Base-by-base conservation (phyloP, 2,329 filamentous ascomycete species). In the Piedraia hortae region DNA sequence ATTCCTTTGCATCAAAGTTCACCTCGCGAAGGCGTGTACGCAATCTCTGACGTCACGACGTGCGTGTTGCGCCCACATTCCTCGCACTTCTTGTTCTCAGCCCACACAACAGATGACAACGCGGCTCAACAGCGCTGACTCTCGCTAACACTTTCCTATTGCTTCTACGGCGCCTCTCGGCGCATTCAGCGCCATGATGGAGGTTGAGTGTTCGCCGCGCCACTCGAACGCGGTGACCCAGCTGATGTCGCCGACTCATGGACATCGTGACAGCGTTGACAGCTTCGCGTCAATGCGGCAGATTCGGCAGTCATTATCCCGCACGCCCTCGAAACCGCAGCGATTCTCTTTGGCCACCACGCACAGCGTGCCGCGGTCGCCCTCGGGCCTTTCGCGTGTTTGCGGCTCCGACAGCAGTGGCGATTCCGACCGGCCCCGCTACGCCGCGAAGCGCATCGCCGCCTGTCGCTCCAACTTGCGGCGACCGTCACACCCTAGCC, bases 301-400 rank as follows among this genome's bases (percentile, higher is more conserved):
- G 37, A 55, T 91, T 26, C 62, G 80, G 32, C 72, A 77, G 34
- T 90, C 82, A 12, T 56, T 91, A 31, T 91, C 80, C 26, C 63
- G 78, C 36, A 91, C 82, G n/a, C 82, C 82, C 6, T 90, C 82
- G 14, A 89, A 85, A 44, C 54, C 53, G 19, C 58, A 58, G 26
- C 56, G 60, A 35, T 82, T 85, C 43, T 58, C 62, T 25, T 51
- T 88, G 14, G 51, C 62, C 20, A 32, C 31, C 24, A 48, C 50
- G 5, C 48, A 38, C 6, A 34, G 31, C 7, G 28, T 32, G 10
- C 35, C 37, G n/a, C 24, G 28, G 21, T 51, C 49, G 10, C 48
- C 49, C 7, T 43, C 51, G 13, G 43, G 39, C 6, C 41, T 51
- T 17, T 42, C 48, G 28, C 47, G 49, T 36, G 46, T 47, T 25